A percentile compares a stretch with the other conserved stretches of the same genome.
Conservation (phyloP, 192 early-diverging fungal species). For the Cetraspora pellucida region DNA sequence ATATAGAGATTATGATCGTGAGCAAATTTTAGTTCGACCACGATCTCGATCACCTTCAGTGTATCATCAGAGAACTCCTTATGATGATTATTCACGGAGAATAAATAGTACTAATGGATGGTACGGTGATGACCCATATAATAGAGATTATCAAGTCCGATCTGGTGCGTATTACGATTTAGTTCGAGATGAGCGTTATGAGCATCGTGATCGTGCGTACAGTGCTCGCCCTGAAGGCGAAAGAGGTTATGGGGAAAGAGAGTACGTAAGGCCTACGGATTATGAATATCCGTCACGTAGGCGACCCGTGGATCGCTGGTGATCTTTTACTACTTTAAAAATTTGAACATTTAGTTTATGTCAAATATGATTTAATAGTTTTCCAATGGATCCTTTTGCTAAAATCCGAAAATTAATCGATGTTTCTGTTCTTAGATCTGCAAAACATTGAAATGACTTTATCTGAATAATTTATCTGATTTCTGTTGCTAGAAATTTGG, state of each 20-base stretch:
- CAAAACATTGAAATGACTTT: no score
- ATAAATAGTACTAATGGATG: constrained; percentile 8
- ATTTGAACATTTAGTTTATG: no score
- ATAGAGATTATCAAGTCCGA: constrained; percentile 9
- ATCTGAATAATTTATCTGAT: no score
- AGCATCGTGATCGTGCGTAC: neutral
- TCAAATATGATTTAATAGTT: no score
- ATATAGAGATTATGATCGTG: neutral
- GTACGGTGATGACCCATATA: constrained; percentile 4
- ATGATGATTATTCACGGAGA: neutral
- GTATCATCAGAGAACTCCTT: neutral
- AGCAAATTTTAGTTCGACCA: neutral
- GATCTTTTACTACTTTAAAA: no score
- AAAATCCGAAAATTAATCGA: no score
- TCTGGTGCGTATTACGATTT: neutral
- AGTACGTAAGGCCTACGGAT: neutral
- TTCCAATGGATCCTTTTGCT: no score
- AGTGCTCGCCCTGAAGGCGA: neutral
- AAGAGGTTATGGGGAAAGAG: constrained; percentile 13
- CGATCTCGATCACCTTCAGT: neutral
- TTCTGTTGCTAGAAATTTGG: no score
- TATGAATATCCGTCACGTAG: neutral
- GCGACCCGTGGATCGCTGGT: neutral
- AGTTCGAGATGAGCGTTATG: neutral
- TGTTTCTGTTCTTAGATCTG: no score